Evolutionary conservation across 306 rosid genomes (phyloP).

Genomic region (Vicia faba): DNA sequence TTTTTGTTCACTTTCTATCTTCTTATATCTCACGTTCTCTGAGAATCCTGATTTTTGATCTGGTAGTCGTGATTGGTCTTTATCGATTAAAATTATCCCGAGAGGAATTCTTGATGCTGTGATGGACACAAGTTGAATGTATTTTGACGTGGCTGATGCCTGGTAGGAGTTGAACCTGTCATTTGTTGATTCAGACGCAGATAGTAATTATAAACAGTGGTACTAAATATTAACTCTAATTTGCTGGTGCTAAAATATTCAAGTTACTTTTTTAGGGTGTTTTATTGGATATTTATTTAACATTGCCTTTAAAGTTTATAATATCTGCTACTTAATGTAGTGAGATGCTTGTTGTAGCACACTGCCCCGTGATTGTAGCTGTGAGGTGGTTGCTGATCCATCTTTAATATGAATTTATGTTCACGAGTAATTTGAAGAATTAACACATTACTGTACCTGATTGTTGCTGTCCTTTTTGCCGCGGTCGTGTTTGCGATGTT

Average conservation of each 20-base stretch:
- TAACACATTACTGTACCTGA: slow-evolving; percentile 50
- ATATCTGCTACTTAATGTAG: slow-evolving; percentile 56
- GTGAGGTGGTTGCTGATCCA: slow-evolving; percentile 63
- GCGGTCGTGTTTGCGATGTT: slow-evolving; percentile 52
- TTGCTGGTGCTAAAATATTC: slow-evolving; percentile 53
- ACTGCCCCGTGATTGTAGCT: slow-evolving; percentile 50
- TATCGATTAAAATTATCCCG: slow-evolving; percentile 10
- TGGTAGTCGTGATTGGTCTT: slow-evolving; percentile 44
- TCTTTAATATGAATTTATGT: slow-evolving; percentile 47
- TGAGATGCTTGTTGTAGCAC: slow-evolving; percentile 53
- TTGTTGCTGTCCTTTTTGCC: slow-evolving; percentile 54
- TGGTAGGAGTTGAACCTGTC: slow-evolving; percentile 52
- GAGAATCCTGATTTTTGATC: slow-evolving; percentile 51
- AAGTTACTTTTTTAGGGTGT: slow-evolving; percentile 39
- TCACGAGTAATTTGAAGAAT: slow-evolving; percentile 48
- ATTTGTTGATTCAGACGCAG: slow-evolving; percentile 45
- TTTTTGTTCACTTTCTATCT: slow-evolving; percentile 44
- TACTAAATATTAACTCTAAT: slow-evolving; percentile 41
- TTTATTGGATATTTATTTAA: slow-evolving; percentile 37
- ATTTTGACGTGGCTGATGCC: slow-evolving; percentile 55
- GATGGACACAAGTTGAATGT: slow-evolving; percentile 50
- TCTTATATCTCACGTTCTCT: slow-evolving; percentile 39
- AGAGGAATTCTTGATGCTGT: slow-evolving; percentile 51
- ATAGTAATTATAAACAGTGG: slow-evolving; percentile 43
- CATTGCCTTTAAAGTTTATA: slow-evolving; percentile 36